Evolutionary conservation across 2,329 filamentous ascomycete genomes (phyloP).

Genomic region (Colletotrichum orbiculare): DNA sequence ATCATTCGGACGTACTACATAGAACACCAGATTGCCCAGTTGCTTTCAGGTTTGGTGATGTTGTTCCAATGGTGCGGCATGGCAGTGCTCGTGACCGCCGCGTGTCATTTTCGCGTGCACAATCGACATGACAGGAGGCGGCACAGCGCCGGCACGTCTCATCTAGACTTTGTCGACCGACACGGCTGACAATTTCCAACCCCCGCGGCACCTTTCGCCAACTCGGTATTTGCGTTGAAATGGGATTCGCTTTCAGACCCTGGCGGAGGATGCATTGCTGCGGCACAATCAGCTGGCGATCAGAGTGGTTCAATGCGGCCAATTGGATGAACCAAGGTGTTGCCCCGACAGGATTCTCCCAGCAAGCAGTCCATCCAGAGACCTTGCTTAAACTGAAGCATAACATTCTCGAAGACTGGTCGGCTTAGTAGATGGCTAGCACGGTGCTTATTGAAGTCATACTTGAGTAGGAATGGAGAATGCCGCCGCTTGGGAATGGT

Average conservation of each 20-base stretch:
- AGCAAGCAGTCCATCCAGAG: slow-evolving; percentile 15
- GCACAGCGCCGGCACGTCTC: slow-evolving; percentile 21
- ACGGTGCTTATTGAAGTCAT: too few relatives aligned
- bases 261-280: not conserved
- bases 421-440: too few relatives aligned
- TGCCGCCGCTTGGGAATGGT: too few relatives aligned
- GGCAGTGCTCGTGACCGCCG: not conserved
- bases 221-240: slow-evolving; percentile 11
- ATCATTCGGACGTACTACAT: too few relatives aligned
- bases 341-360: slow-evolving; percentile 5
- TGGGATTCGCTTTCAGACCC: slow-evolving; percentile 2
- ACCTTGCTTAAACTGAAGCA: not conserved
- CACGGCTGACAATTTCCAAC: not conserved
- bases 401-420: too few relatives aligned
- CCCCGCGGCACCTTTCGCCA: slow-evolving; percentile 9
- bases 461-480: too few relatives aligned
- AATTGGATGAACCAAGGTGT: slow-evolving; percentile 16
- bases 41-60: not conserved
- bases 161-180: not conserved
- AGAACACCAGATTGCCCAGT: too few relatives aligned
- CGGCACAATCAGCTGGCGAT: slow-evolving; percentile 7
- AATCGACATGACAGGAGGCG: slow-evolving; percentile 7
- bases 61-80: slow-evolving; percentile 9
- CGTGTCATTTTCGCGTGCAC: slow-evolving; percentile 1
- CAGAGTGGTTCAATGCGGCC: slow-evolving; percentile 11